Conservation (phyloP, 1,284 basidiomycete species). For the Mrakiaceae sp. region DNA sequence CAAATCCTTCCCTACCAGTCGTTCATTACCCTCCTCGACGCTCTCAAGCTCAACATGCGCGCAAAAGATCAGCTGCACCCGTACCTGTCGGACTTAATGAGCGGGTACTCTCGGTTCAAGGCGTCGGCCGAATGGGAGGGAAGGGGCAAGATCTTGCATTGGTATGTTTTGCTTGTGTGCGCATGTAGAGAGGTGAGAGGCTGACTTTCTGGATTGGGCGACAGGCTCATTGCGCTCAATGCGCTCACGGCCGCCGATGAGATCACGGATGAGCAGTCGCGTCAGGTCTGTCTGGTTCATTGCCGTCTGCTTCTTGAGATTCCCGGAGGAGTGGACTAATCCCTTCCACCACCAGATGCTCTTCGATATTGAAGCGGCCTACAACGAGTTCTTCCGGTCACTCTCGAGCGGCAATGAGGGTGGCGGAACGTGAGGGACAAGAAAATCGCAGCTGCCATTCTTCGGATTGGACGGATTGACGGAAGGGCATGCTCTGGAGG, state of each 20-base stretch:
- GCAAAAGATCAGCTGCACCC: conserved; percentile 97
- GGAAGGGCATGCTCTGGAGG: too few species aligned
- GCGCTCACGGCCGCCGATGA: conserved; percentile 96
- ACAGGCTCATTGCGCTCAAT: conserved; percentile 88
- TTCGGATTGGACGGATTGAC: too few species aligned
- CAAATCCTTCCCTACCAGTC: conserved; percentile 42
- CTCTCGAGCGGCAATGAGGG: conserved; percentile 9
- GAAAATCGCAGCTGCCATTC: too few species aligned
- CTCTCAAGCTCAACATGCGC: conserved; percentile 76
- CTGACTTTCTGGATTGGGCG: background rate
- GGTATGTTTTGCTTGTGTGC: conserved; percentile 44
- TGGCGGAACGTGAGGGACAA: background rate
- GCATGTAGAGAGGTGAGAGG: background rate
- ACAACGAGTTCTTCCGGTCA: conserved; percentile 79
- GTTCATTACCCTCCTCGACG: conserved; percentile 99
- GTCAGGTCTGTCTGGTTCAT: conserved; percentile 51
- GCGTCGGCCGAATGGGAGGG: conserved; percentile 91
- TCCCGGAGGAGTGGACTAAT: background rate
- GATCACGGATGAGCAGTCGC: conserved; percentile 85
- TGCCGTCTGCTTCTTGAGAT: background rate
- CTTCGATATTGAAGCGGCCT: conserved; percentile 94
- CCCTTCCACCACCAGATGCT: conserved; percentile 50
- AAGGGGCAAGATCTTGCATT: conserved; percentile 80
- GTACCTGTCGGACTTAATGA: conserved; percentile 85
- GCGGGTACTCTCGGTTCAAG: conserved; percentile 82